phyloP scores from a whole-genome alignment of 2,329 filamentous ascomycete genomes.

The Phyllosticta paracitricarpa region DNA sequence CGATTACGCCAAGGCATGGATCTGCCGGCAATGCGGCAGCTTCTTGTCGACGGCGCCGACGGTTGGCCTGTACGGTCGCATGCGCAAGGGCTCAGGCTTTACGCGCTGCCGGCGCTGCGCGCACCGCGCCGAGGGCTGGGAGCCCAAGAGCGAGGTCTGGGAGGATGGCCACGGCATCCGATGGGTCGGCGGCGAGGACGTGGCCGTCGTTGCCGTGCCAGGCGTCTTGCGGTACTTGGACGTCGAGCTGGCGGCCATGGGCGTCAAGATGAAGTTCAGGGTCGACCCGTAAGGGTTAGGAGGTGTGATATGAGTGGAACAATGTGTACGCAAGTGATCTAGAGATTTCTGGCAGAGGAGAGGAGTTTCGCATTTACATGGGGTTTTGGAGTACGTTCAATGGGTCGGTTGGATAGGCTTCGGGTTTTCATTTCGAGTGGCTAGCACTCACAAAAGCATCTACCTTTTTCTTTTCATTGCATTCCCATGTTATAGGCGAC shows the following conservation, averaged over 20 bases:
- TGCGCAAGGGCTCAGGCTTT: constrained; percentile 53
- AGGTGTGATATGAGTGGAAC: not conserved
- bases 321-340: too few species aligned
- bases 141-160: constrained; percentile 65
- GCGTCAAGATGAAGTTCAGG: constrained; percentile 86
- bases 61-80: constrained; percentile 46
- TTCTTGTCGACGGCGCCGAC: constrained; percentile 83
- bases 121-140: constrained; percentile 34
- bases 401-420: too few species aligned
- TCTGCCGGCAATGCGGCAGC: constrained; percentile 80
- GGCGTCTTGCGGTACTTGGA: constrained; percentile 89
- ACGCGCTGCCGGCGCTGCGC: constrained; percentile 77
- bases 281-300: constrained; percentile 38
- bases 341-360: too few species aligned
- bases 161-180: constrained; percentile 78
- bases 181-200: constrained; percentile 83
- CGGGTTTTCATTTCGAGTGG: too few species aligned
- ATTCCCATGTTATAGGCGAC: too few species aligned
- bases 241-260: constrained; percentile 93
- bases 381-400: too few species aligned
- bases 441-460: too few species aligned
- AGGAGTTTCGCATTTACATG: too few species aligned
- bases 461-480: too few species aligned
- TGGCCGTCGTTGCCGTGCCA: constrained; percentile 83
- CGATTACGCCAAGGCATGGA: constrained; percentile 81